Evolutionary conservation across 257 asterid genomes (phyloP), one percentile per base, ranked within the genome.

Genomic region (Solanum lycopersicoides): DNA sequence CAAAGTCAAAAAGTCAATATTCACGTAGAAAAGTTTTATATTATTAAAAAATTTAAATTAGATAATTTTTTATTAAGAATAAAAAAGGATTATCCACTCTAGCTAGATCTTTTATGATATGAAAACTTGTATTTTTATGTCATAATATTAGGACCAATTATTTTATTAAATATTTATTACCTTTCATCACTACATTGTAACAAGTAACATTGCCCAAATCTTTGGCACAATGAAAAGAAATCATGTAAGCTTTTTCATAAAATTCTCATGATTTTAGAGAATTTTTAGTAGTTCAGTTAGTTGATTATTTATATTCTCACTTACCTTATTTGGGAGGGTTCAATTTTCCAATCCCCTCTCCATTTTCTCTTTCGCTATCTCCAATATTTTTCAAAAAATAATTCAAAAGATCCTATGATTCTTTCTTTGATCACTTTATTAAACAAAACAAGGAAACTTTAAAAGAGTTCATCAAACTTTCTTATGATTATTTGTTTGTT

Each of bases 51-150:
- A 23, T 0, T 63, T 0, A 0, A 63, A n/a, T 23, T n/a, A 5
- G 1, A n/a, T n/a, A n/a, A 0, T 0, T 56, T 63, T 2, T 11
- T 0, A 63, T 23, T 63, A 63, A 63, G 8, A 12, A 63, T 5
- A 0, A n/a, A n/a, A 0, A 0, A 11, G 0, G 3, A n/a, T 6
- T 0, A 56, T 56, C n/a, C 2, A 18, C 23, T 56, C 4, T 2
- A 50, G 0, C 0, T 5, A 1, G 0, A 56, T 18, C 4, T 1
- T 53, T 18, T 18, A 18, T 56, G 4, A 28, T 18, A 18, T 2
- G n/a, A 56, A 53, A 23, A 18, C 10, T 56, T 18, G 1, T 0
- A 56, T 4, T 56, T 56, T 56, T 56, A 56, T 18, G 4, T 18
- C 11, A 53, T 53, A 53, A 4, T 18, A 53, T 7, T 56, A 56